Evolutionary conservation across 305 asterid genomes (phyloP).

Genomic region (Fraxinus sp.): DNA sequence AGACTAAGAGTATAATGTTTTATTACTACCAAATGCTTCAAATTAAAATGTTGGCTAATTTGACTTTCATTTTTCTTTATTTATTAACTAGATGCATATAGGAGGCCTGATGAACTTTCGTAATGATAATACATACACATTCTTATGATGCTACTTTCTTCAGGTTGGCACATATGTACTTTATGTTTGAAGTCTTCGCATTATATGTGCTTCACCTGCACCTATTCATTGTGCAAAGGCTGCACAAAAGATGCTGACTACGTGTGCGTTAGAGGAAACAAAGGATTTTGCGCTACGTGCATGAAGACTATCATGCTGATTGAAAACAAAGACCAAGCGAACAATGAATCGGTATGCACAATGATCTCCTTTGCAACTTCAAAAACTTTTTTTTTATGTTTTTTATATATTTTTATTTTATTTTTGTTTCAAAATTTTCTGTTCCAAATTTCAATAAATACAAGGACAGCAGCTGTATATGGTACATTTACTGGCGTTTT

Average conservation of each 20-base stretch:
- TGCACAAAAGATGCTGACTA: slow-evolving; percentile 71
- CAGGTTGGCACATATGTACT: slow-evolving; percentile 99
- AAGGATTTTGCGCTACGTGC: slow-evolving; percentile 90
- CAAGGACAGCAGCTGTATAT: neutral
- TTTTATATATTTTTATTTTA: neutral
- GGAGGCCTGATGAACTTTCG: slow-evolving; percentile 12
- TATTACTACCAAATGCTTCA: neutral
- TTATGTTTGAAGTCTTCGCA: slow-evolving; percentile 73
- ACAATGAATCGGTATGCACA: slow-evolving; percentile 60
- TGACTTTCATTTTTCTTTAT: neutral
- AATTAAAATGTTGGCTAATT: neutral
- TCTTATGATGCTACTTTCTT: slow-evolving; percentile 36
- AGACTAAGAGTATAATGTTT: neutral
- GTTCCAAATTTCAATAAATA: neutral
- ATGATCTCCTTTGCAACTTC: slow-evolving; percentile 19
- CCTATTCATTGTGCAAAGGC: slow-evolving; percentile 90
- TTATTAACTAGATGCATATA: neutral
- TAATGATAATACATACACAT: slow-evolving; percentile 16
- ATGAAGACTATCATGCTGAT: slow-evolving; percentile 81
- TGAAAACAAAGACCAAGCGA: slow-evolving; percentile 74
- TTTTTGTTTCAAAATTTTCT: neutral
- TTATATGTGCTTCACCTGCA: slow-evolving; percentile 87
- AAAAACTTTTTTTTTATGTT: neutral
- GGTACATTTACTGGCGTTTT: slow-evolving; percentile 2
- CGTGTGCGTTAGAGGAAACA: slow-evolving; percentile 67